Conservation (phyloP, 2,329 filamentous ascomycete species). For the Exophiala sp. region DNA sequence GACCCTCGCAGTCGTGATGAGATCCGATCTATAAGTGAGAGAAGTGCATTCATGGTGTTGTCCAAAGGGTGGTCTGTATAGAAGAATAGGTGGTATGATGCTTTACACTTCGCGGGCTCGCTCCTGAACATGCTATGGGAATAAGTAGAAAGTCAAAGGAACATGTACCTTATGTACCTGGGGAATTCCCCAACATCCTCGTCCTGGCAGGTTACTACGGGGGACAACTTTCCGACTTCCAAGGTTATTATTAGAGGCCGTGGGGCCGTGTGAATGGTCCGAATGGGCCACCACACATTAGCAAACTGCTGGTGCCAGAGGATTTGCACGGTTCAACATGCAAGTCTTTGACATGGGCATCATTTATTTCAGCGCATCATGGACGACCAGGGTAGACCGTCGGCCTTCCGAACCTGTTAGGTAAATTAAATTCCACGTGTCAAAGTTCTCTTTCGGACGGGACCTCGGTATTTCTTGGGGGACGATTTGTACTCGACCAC, state of each 20-base stretch:
- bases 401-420: not conserved
- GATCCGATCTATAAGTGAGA: constrained; percentile 7
- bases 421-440: too few species aligned
- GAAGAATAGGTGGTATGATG: not conserved
- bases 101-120: not conserved
- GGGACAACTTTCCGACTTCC: too few species aligned
- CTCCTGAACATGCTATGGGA: constrained; percentile 1
- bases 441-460: not conserved
- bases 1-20: constrained; percentile 4
- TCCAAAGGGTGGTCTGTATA: constrained; percentile 2
- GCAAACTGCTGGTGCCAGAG: not conserved
- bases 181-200: not conserved
- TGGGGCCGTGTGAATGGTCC: constrained; percentile 2
- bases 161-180: too few species aligned
- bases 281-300: constrained; percentile 3
- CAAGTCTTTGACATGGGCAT: constrained; percentile 1
- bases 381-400: constrained; percentile 1
- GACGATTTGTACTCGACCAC: not conserved
- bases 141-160: constrained; percentile 1
- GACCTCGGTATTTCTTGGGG: not conserved
- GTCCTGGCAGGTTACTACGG: not conserved
- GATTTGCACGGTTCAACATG: constrained; percentile 1
- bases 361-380: constrained; percentile 2
- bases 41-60: constrained; percentile 2
- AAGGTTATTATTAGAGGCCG: too few species aligned